Evolutionary conservation across 1,284 basidiomycete species (phyloP), one percentile per base, ranked within the genome.

Genomic region (Cutaneotrichosporon dermatis): DNA sequence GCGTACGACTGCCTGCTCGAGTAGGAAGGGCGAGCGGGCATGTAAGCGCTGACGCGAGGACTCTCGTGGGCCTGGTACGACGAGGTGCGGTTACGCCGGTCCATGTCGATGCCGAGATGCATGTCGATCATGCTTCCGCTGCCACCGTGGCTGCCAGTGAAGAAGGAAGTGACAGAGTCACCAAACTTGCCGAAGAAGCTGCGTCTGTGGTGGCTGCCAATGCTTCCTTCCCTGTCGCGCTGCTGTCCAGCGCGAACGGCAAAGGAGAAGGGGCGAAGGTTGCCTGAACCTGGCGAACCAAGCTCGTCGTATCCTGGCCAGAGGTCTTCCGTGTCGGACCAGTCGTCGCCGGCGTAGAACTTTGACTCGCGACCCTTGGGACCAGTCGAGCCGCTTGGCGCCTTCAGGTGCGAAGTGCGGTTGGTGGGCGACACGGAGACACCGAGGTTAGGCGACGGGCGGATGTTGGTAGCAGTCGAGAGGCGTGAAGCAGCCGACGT

Each of bases 111-210:
- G 12, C 76, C 77, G 41, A 79, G 71, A 59, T 93, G 91, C 91
- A 93, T 92, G 74, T 93, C 89, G 72, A 92, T 82, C 89, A 93
- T 91, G 71, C 91, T 84, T 6, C 89, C 90, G 54, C 86, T 81
- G 61, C 86, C 88, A 60, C 88, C 81, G 66, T 89, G 89, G 77
- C 83, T 86, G 71, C 89, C 85, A 3, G 88, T 88, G 72, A 93
- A 90, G 81, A 93, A 90, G 62, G 88, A 85, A 5, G 87, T 79
- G 82, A 64, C 87, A 82, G 70, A 88, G 78, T 62, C 88, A 83
- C 55, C 88, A 88, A 54, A 81, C 75, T 50, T 86, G 84, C 59
- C 85, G 81, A 66, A 88, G 72, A 76, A 86, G 54, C 71, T 72
- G 50, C 67, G 67, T 45, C 71, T 56, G 41, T 66, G 67, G 55